Evolutionary conservation across 495 filamentous ascomycete genomes (phyloP), one percentile per base, ranked within the genome.

Genomic region (Xylaria telfairii): DNA sequence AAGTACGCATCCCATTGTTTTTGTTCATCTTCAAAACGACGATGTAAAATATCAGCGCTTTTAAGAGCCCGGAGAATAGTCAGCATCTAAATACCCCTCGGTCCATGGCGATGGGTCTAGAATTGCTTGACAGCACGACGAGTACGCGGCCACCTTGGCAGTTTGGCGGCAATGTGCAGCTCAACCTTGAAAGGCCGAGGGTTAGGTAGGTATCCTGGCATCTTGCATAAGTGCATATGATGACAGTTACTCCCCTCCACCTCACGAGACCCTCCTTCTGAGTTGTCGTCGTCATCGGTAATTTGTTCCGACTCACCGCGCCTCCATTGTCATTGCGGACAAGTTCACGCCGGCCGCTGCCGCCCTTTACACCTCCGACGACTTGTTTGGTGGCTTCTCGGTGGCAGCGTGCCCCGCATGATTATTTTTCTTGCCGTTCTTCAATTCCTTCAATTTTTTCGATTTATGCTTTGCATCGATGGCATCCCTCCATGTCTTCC

Each of bases 401-500:
- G 60, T 19, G 56, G 67, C n/a, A 26, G 3, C 41, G 17, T 69
- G 44, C 15, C 44, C 42, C 0, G 21, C 32, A 32, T 47, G 47
- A 30, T 51, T n/a, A 46, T 65, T 63, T 67, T 61, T 61, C 46
- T 73, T 66, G 44, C 68, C 71, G 65, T 71, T 65, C 54, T 59
- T 65, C 15, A 65, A 49, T 13, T 64, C 71, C 65, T 68, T 70
- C 61, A 64, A 75, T 67, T 69, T 77, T 37, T 69, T 74, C 65
- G 74, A 75, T 72, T 73, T 75, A 51, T 68, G 82, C 76, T 81
- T 82, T 62, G 73, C 79, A 73, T 89, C 86, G 10, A 90, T 77
- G 12, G 61, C 68, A 7, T 87, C 83, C 12, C 88, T 76, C 90
- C 89, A 91, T 6, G 73, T 57, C 70, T 81, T 82, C 5, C 89